Evolutionary conservation across 257 asterid species (phyloP), one percentile per base, ranked within the genome.

Genomic region (Knoxia roxburghii): DNA sequence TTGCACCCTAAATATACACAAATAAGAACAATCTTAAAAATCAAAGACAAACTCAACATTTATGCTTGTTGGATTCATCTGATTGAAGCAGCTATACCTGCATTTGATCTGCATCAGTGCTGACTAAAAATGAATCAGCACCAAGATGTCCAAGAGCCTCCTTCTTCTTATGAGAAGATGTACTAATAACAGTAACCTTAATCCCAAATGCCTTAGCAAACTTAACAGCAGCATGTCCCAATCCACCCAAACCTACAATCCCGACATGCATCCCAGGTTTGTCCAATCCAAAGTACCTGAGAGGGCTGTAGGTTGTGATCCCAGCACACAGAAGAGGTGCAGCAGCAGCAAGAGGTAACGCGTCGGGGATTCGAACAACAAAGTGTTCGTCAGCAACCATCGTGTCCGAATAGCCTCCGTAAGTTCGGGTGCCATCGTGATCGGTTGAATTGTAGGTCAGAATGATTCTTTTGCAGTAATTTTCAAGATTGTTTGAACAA

Each of bases 311-410:
- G 0, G 87, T 82, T 1, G 89, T 81, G 65, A 86, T 83, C 0
- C 89, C 89, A 8, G 89, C 87, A 66, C 86, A 86, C 18, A 83
- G 82, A 54, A 86, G 81, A 7, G 92, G 93, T 6, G 89, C 93
- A 7, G 84, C 84, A 18, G 76, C 74, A 37, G 80, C 87, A n/a
- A 75, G 82, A 4, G 93, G 86, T 29, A 86, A 64, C 54, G 76
- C 78, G 0, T 77, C 84, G 5, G 89, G 93, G 82, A 89, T 84
- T 14, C 69, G 77, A 6, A 86, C 48, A n/a, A 77, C 78, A 40
- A 82, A 82, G 20, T 77, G 85, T 64, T 86, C 83, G 23, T 79
- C 68, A 3, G 71, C 79, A 0, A 81, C 83, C 72, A 81, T 75
- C 71, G 75, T 52, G 67, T 81, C 76, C 6, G 89, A 79, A 64